Conservation (phyloP, 2,329 filamentous ascomycete species). For the Chaetomiaceae sp. region DNA sequence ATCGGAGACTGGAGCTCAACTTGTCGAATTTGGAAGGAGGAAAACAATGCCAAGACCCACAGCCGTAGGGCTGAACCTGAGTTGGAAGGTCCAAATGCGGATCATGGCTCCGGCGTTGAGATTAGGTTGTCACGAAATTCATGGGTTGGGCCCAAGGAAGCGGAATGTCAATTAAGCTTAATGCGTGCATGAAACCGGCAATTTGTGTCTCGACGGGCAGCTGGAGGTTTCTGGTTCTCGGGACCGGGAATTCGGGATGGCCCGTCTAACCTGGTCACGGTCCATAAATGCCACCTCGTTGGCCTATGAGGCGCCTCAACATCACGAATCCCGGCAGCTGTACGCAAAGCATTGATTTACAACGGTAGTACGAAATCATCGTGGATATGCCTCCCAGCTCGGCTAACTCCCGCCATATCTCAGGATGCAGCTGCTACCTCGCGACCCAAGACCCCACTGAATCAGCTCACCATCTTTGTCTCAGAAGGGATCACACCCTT, state of each 20-base stretch:
- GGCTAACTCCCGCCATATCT: no score
- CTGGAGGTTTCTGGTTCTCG: background rate
- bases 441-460: no score
- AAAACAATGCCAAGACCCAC: background rate
- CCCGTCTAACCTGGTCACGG: no score
- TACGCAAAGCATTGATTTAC: no score
- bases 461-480: background rate
- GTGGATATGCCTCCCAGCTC: no score
- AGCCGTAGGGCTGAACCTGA: constrained; percentile 14
- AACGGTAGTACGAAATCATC: no score
- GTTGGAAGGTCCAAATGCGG: background rate
- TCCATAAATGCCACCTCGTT: no score
- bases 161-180: background rate
- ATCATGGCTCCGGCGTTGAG: background rate
- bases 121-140: no score
- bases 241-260: background rate
- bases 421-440: no score
- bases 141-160: no score
- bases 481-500: background rate
- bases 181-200: background rate
- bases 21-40: constrained; percentile 13
- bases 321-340: no score
- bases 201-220: background rate
- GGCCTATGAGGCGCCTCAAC: no score
- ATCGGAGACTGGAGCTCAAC: background rate